phyloP scores from a whole-genome alignment of 306 rosid species.

The Prunus mume region DNA sequence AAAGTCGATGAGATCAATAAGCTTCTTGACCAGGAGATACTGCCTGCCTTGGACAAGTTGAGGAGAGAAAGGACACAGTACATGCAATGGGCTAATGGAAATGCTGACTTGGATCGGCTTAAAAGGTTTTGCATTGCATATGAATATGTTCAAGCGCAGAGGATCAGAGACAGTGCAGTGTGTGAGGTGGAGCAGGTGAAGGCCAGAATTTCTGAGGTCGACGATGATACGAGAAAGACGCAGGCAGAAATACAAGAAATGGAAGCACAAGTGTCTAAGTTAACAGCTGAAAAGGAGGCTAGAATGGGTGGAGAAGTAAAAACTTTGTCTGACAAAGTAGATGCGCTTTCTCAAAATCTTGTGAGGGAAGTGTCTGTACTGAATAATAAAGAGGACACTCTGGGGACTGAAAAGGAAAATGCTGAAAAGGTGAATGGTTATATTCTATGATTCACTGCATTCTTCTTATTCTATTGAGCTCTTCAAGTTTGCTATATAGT shows the following conservation, averaged over 20 bases:
- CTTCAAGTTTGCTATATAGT: conserved; percentile 12
- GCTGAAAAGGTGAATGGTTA: conserved; percentile 55
- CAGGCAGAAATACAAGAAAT: conserved; percentile 63
- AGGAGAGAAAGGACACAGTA: conserved; percentile 90
- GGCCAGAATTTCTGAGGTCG: conserved; percentile 62
- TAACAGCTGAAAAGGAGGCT: conserved; percentile 85
- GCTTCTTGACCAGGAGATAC: conserved; percentile 93
- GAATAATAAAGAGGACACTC: conserved; percentile 73
- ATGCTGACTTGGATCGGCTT: conserved; percentile 86
- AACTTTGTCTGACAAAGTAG: conserved; percentile 70
- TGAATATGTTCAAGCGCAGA: conserved; percentile 76
- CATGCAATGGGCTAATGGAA: conserved; percentile 99
- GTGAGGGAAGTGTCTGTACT: conserved; percentile 73
- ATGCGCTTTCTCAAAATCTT: conserved; percentile 64
- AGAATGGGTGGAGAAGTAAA: conserved; percentile 91
- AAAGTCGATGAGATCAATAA: conserved; percentile 96
- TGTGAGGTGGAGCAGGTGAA: conserved; percentile 73
- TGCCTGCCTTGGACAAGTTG: conserved; percentile 94
- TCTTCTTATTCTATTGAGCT: conserved; percentile 3
- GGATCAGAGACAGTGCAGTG: conserved; percentile 68
- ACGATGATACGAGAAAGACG: conserved; percentile 38
- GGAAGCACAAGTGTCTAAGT: conserved; percentile 58
- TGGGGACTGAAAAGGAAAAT: conserved; percentile 71
- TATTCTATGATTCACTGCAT: not conserved
- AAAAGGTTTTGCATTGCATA: conserved; percentile 83